Base-by-base conservation (phyloP, 345 rosid species). In the Alliaria petiolata region DNA sequence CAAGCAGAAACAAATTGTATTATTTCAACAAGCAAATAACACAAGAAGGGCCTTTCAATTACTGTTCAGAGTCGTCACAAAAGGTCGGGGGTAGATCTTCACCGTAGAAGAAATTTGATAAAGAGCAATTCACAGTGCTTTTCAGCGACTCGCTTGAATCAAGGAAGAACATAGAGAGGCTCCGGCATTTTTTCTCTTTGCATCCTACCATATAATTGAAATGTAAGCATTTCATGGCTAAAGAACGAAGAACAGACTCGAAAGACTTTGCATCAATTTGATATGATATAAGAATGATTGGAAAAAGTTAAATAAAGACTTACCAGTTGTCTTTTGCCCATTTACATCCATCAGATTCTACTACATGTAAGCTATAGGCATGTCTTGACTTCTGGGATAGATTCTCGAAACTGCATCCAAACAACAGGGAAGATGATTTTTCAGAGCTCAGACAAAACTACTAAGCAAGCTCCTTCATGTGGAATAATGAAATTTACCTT, bases 341-440 rank as follows among this genome's bases (percentile, higher is more conserved):
- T 72, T 85, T 87, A 83, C 95, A 92, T 65, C 92, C 93, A 70
- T 82, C 91, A 67, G 98, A 86, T 76, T 93, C 96, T 43, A 93
- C 95, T 42, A 82, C 91, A 65, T 93, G 98, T 86, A 82, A 74
- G 85, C 98, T 93, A 81, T 91, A 91, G 20, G 97, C 96, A 83
- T 91, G 98, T 79, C 97, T 85, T 63, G 96, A 89, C 69, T 87
- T 84, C 10, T 82, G 17, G 53, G 96, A 92, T 46, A 76, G 85
- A 74, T 93, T 93, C 82, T 91, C 95, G 40, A 89, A 89, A 79
- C 98, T 93, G 75, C 44, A 71, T 45, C 45, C 26, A 58, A 26
- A 47, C 60, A 30, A 39, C n/a, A 39, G 31, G 67, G 31, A 67
- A 42, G 13, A 60, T 40, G 36, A 19, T 25, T 33, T 8, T 14